A percentile compares a stretch with the other conserved stretches of the same genome.
Conservation (phyloP, 2,329 filamentous ascomycete species). For the Gnomoniopsis sp. region DNA sequence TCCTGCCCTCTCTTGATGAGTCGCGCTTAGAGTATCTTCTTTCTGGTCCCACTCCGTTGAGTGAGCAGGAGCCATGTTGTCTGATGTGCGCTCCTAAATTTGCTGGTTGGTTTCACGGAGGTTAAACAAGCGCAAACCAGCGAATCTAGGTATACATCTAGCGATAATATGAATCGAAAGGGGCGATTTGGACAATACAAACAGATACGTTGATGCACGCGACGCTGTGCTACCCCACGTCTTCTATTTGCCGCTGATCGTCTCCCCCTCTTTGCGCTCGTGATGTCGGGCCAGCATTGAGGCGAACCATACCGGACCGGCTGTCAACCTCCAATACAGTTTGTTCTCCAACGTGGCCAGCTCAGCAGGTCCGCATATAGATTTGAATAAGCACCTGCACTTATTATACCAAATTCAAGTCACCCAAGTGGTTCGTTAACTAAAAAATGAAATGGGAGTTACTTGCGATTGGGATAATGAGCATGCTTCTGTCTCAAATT, state of each 20-base stretch:
- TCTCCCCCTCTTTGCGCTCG: not conserved
- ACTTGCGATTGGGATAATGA: no score
- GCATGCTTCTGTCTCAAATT: no score
- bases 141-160: not conserved
- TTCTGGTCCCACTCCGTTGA: constrained; percentile 1
- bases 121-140: not conserved
- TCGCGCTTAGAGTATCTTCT: not conserved
- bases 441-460: no score
- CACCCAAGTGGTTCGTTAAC: no score
- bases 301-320: not conserved
- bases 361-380: no score
- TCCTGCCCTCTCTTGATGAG: constrained; percentile 4
- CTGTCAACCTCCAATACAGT: no score
- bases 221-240: not conserved
- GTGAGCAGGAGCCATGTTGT: not conserved
- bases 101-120: not conserved
- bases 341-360: no score
- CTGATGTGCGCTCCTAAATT: not conserved
- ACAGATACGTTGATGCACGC: not conserved
- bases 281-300: constrained; percentile 9
- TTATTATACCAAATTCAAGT: no score
- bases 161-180: not conserved
- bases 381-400: no score
- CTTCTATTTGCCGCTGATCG: not conserved
- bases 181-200: not conserved